A percentile compares a stretch with the other conserved stretches of the same genome.
phyloP scores from a whole-genome alignment of 441 rosid species.

The Erodium texanum region DNA sequence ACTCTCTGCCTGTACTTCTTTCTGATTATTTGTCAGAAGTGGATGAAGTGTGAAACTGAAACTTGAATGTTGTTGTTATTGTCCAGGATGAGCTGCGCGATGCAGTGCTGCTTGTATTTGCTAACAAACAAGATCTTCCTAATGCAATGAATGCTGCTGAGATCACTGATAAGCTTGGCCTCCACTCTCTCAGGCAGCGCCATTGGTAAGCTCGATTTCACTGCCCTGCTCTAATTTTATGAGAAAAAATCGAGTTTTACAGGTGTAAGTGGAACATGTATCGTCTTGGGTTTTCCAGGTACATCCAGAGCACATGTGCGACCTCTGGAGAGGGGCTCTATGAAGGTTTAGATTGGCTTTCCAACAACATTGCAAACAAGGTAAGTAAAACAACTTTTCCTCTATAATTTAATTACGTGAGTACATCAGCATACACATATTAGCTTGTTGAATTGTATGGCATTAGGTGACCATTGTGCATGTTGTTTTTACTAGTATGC shows the following conservation, averaged over 20 bases:
- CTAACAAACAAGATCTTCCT: constrained; percentile 32
- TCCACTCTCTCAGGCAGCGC: no score
- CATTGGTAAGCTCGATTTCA: constrained; percentile 17
- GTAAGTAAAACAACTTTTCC: constrained; percentile 4
- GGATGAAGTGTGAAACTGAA: background rate
- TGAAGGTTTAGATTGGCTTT: constrained; percentile 28
- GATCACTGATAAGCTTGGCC: no score
- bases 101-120: no score
- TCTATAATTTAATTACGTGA: background rate
- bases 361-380: constrained; percentile 21
- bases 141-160: constrained; percentile 23
- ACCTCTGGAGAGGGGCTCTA: constrained; percentile 28
- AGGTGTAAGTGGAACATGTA: no score
- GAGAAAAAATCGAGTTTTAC: no score
- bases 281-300: constrained; percentile 12
- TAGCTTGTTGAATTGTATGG: no score
- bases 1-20: background rate
- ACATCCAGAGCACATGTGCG: constrained; percentile 21
- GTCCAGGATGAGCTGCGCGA: constrained; percentile 24
- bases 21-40: background rate
- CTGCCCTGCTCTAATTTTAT: background rate
- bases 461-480: no score
- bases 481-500: no score
- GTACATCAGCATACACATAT: no score
- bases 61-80: background rate